Conservation (phyloP, 164 flowering plant genomes). For the Kingdonia uniflora region DNA sequence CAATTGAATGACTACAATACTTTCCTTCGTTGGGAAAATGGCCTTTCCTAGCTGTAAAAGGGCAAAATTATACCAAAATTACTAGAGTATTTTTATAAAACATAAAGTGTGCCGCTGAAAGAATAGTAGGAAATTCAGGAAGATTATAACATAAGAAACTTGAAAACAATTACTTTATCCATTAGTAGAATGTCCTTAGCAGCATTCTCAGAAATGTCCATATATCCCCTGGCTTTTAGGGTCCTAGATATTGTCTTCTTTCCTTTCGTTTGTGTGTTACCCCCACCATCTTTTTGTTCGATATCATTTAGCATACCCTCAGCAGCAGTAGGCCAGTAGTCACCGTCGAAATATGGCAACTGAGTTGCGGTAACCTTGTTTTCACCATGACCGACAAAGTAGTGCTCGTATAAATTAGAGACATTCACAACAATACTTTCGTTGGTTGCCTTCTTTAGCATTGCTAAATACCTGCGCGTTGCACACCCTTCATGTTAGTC, state of each 20-base stretch:
- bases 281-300: background rate
- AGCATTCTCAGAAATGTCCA: background rate
- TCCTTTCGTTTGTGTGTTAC: background rate
- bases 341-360: constrained; percentile 1
- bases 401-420: background rate
- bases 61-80: background rate
- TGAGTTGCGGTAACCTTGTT: background rate
- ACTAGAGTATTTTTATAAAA: background rate
- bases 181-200: background rate
- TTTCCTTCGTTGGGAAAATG: background rate
- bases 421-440: background rate
- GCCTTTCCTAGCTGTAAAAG: background rate
- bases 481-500: background rate
- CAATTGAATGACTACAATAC: background rate
- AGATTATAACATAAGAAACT: background rate
- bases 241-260: background rate
- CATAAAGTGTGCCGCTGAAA: background rate
- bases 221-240: background rate
- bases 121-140: background rate
- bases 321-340: background rate
- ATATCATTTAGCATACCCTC: background rate
- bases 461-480: background rate
- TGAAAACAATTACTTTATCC: background rate
- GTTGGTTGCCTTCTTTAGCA: constrained; percentile 1
- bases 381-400: background rate